These are phyloP conservation scores for Stagonosporopsis tanaceti DNA, from an alignment of 2,329 filamentous ascomycete species.

Conservation along the genomic window DNA sequence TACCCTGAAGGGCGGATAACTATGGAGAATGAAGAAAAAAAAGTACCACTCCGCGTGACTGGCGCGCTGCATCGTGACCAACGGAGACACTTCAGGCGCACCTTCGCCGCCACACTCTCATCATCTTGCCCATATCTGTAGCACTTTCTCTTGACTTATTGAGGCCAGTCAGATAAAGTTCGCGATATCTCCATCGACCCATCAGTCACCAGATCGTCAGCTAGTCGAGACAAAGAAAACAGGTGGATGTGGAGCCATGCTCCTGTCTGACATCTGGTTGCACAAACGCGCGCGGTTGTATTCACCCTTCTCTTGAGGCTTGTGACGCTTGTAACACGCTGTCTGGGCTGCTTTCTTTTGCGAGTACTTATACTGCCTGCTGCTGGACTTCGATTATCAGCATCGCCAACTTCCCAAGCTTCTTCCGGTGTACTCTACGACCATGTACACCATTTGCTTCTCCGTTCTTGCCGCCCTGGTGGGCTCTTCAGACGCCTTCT, in stretches of 20 bases:
- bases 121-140: conserved; percentile 8
- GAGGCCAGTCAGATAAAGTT: conserved; percentile 4
- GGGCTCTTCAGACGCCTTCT: conserved; percentile 33
- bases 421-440: not conserved
- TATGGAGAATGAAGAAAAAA: not conserved
- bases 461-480: conserved; percentile 24
- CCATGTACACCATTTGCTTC: conserved; percentile 28
- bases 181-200: conserved; percentile 3
- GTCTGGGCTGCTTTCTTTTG: not conserved
- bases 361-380: conserved; percentile 12
- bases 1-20: not conserved
- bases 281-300: conserved; percentile 13
- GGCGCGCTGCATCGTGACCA: not conserved
- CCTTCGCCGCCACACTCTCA: conserved; percentile 6
- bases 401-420: not conserved
- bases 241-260: conserved; percentile 8
- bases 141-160: conserved; percentile 1
- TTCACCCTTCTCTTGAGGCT: conserved; percentile 7
- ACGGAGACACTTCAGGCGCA: not conserved
- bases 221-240: conserved; percentile 10
- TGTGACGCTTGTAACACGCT: conserved; percentile 3
- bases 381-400: not conserved
- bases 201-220: not conserved
- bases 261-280: conserved; percentile 11
- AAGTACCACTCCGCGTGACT: not conserved